Base-by-base conservation (phyloP, 352 stramenopile species). In the Phytophthora sp. region DNA sequence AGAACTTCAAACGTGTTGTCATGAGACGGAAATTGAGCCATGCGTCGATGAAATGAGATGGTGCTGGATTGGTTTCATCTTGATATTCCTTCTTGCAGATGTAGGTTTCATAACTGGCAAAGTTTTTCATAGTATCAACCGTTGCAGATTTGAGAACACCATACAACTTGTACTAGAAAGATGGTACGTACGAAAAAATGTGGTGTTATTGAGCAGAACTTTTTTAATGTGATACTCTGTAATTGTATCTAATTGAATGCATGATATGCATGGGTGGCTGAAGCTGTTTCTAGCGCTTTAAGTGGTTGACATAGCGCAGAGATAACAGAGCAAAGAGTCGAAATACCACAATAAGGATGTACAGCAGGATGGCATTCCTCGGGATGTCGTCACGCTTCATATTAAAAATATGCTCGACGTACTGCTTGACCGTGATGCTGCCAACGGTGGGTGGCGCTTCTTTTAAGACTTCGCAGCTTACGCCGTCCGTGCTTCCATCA, bases 281-380 rank as follows among this genome's bases (percentile, higher is more conserved):
- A n/a, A n/a, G n/a, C n/a, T n/a, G n/a, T n/a, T 55, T 17, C 28
- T 76, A 84, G 15, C 72, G 64, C 54, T 84, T 86, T 28, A 83
- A 58, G 27, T 87, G 74, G 52, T 62, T 87, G 18, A 88, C 62
- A 57, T 82, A 87, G 21, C 77, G 77, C 38, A 87, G 60, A 0
- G 56, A 72, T 5, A 87, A 45, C 30, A 85, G 46, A 15, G 76
- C 79, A 2, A 86, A 38, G 17, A 84, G n/a, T 1, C 76, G 74
- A 48, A 83, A 86, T 5, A 55, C 63, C 8, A 72, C 65, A 48
- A 86, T 88, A 62, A 82, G 70, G 30, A 67, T 57, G 37, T 41
- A 37, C 4, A 82, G 49, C 5, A 83, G 37, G 21, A 76, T 13
- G 15, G 69, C 45, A 31, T 81, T 77, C 35, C 62, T 66, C 12